A percentile compares a stretch with the other conserved stretches of the same genome.
These are phyloP conservation scores for Vitis riparia DNA, from an alignment of 164 flowering plant genomes.

Conservation along the genomic window DNA sequence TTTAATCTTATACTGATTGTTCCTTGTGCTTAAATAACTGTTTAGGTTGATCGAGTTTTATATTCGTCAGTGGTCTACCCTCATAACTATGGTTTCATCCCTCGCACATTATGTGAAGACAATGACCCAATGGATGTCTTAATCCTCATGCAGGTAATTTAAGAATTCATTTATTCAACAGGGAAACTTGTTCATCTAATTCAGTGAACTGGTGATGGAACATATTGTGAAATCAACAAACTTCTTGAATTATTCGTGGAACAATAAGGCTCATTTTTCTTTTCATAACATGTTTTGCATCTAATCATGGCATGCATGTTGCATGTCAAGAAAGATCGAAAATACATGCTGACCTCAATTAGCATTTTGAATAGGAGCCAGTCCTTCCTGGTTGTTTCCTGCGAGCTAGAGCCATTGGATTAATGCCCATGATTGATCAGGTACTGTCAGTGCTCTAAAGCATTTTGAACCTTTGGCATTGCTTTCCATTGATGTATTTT, in stretches of 20 bases:
- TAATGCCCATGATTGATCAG: slow-evolving; percentile 69
- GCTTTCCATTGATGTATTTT: background rate
- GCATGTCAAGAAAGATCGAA: background rate
- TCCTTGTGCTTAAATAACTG: slow-evolving; percentile 4
- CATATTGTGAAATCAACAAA: background rate
- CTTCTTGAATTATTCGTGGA: background rate
- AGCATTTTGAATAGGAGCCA: slow-evolving; percentile 38
- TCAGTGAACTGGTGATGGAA: background rate
- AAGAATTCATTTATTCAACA: too few relatives aligned
- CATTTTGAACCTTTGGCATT: background rate
- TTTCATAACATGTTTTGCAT: background rate
- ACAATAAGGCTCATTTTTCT: background rate
- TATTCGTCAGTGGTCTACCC: slow-evolving; percentile 63
- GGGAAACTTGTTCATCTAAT: background rate
- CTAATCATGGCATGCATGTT: slow-evolving; percentile 5
- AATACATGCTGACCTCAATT: background rate
- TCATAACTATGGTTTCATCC: slow-evolving; percentile 59
- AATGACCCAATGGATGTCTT: slow-evolving; percentile 54
- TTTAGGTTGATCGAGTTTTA: slow-evolving; percentile 50
- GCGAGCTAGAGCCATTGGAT: slow-evolving; percentile 54
- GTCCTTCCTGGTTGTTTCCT: slow-evolving; percentile 58
- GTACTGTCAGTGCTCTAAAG: slow-evolving; percentile 11
- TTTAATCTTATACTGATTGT: background rate
- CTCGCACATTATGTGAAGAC: slow-evolving; percentile 54
- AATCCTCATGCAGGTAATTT: slow-evolving; percentile 49